A percentile compares a stretch with the other conserved stretches of the same genome.
Evolutionary conservation across 2,329 filamentous ascomycete species (phyloP).

Genomic region (Pyricularia sp.): DNA sequence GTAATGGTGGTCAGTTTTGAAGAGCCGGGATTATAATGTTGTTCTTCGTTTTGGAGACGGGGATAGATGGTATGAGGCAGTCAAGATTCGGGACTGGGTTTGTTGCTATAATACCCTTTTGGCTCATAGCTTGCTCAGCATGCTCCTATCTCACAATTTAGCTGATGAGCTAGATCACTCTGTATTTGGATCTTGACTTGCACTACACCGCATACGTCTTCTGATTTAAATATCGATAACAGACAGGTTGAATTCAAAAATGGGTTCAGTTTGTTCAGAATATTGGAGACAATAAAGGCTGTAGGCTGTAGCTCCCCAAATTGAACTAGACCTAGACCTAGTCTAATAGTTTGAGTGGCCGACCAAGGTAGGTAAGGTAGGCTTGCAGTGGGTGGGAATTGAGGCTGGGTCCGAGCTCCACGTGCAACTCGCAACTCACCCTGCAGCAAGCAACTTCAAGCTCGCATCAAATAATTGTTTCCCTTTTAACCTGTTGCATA

Average conservation of each 20-base stretch:
- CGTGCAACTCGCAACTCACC: neutral
- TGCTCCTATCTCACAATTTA: no score
- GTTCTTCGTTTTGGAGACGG: neutral
- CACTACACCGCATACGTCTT: neutral
- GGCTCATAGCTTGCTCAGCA: neutral
- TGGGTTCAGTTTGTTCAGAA: neutral
- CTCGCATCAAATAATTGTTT: neutral
- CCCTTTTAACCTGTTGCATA: neutral
- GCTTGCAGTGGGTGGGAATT: neutral
- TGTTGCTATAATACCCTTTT: neutral
- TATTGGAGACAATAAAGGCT: neutral
- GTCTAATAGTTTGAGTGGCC: neutral
- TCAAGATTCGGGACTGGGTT: neutral
- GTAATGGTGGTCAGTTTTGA: neutral
- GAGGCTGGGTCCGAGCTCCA: constrained; percentile 4
- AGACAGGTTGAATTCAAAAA: neutral
- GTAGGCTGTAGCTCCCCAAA: neutral
- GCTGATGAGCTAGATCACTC: no score
- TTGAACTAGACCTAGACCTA: no score
- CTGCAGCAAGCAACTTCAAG: neutral
- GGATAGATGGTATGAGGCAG: neutral
- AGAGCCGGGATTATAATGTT: no score
- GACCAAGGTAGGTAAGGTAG: no score
- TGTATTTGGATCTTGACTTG: no score
- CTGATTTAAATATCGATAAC: neutral